These are phyloP conservation scores for Pholiota microspora DNA, from an alignment of 768 basidiomycete species.

Conservation along the genomic window DNA sequence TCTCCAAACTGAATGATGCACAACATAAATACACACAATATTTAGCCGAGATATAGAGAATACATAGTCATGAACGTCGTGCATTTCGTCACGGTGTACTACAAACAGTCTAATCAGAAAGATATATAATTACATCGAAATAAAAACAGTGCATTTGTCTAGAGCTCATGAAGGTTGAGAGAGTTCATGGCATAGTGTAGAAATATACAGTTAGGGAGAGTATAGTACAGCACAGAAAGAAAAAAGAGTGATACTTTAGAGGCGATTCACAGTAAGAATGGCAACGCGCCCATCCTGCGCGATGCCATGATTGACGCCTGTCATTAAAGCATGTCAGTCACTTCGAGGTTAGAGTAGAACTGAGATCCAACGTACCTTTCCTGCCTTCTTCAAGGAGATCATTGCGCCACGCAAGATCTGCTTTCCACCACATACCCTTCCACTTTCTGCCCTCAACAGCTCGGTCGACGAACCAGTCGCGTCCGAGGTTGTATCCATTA, in stretches of 20 bases:
- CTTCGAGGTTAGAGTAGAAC: background rate
- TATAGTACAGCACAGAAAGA: background rate
- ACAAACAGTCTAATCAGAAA: background rate
- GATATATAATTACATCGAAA: conserved; percentile 5
- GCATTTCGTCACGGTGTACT: background rate
- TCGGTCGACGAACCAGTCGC: conserved; percentile 71
- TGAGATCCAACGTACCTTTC: conserved; percentile 43
- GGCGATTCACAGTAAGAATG: conserved; percentile 64
- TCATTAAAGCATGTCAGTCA: background rate
- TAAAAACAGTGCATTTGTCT: background rate
- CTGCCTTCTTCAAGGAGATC: conserved; percentile 69
- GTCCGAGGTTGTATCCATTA: conserved; percentile 80
- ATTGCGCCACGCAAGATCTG: conserved; percentile 72
- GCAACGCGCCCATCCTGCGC: conserved; percentile 79
- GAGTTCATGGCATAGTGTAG: background rate
- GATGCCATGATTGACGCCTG: conserved; percentile 82
- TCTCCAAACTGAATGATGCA: no score
- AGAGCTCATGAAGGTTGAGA: background rate
- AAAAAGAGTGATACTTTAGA: conserved; percentile 12
- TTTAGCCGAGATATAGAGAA: no score
- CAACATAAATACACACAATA: no score
- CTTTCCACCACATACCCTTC: conserved; percentile 70
- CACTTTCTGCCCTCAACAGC: conserved; percentile 61
- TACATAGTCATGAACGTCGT: background rate
- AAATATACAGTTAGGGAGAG: background rate